These are phyloP conservation scores for Phytophthora pisi DNA, from an alignment of 352 stramenopile genomes.

Conservation along the genomic window DNA sequence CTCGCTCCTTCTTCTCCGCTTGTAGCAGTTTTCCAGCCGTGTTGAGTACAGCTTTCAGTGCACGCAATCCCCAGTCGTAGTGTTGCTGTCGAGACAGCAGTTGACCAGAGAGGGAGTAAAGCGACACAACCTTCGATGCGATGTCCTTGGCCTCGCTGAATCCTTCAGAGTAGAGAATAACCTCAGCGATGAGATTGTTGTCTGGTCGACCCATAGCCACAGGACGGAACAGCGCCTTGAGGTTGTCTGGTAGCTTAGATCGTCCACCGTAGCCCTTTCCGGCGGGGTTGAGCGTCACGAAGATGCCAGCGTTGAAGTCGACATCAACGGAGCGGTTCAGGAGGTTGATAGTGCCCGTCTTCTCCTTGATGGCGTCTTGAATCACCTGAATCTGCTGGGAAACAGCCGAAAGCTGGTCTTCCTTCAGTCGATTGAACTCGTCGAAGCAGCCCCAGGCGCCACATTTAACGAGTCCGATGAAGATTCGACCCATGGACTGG, in stretches of 20 bases:
- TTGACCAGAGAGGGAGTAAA: conserved; percentile 91
- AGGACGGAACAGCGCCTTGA: conserved; percentile 95
- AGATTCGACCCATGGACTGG: conserved; percentile 94
- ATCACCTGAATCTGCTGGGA: conserved; percentile 96
- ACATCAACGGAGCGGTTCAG: conserved; percentile 89
- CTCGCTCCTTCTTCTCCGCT: conserved; percentile 72
- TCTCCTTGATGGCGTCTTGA: conserved; percentile 93
- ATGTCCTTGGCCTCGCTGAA: conserved; percentile 92
- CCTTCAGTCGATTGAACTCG: conserved; percentile 96
- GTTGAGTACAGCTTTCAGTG: conserved; percentile 95
- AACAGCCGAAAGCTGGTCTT: conserved; percentile 94
- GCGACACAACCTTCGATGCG: conserved; percentile 89
- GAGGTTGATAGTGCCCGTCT: conserved; percentile 70
- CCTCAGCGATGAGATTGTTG: conserved; percentile 94
- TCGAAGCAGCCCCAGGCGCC: conserved; percentile 97
- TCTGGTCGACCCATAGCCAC: conserved; percentile 93
- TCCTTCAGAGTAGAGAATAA: conserved; percentile 92
- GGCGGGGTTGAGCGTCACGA: conserved; percentile 95
- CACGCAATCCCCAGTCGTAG: conserved; percentile 94
- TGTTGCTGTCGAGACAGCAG: conserved; percentile 91
- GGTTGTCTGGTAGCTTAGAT: conserved; percentile 93
- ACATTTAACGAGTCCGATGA: conserved; percentile 95
- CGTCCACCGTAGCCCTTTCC: conserved; percentile 94
- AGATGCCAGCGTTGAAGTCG: conserved; percentile 95
- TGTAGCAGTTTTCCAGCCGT: conserved; percentile 93